Conservation (phyloP, 2,329 filamentous ascomycete genomes). For the Nemania sp. region DNA sequence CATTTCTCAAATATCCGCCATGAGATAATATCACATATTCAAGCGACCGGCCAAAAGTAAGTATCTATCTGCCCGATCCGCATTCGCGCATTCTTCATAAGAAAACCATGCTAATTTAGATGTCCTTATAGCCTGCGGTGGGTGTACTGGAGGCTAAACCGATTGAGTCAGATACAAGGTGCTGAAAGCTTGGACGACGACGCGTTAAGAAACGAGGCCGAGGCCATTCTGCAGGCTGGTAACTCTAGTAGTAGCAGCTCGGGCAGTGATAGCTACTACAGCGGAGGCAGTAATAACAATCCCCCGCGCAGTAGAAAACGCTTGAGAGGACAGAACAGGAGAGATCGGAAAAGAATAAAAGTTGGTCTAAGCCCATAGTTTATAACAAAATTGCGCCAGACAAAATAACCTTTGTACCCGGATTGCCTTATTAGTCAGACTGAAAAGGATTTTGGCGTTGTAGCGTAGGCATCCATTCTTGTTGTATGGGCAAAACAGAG, state of each 20-base stretch:
- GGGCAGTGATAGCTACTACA: too few relatives aligned
- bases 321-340: too few relatives aligned
- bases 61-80: not conserved
- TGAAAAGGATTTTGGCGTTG: too few relatives aligned
- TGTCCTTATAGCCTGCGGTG: conserved; percentile 19
- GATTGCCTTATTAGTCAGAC: too few relatives aligned
- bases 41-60: not conserved
- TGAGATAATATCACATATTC: not conserved
- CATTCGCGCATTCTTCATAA: not conserved
- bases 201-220: not conserved
- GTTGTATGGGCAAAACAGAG: too few relatives aligned
- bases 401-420: too few relatives aligned
- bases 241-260: not conserved
- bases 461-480: too few relatives aligned
- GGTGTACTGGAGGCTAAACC: conserved; percentile 20
- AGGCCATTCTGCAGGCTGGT: not conserved
- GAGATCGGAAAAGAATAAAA: too few relatives aligned
- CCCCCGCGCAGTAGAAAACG: too few relatives aligned
- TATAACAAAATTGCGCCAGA: too few relatives aligned
- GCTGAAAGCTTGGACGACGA: not conserved
- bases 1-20: not conserved
- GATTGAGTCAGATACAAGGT: not conserved
- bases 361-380: too few relatives aligned
- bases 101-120: not conserved
- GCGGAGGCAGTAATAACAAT: too few relatives aligned